Percentiles rank a stretch among this genome's conserved stretches.
phyloP scores from a whole-genome alignment of 2,329 filamentous ascomycete genomes.

The Tolypocladium pustulatum region DNA sequence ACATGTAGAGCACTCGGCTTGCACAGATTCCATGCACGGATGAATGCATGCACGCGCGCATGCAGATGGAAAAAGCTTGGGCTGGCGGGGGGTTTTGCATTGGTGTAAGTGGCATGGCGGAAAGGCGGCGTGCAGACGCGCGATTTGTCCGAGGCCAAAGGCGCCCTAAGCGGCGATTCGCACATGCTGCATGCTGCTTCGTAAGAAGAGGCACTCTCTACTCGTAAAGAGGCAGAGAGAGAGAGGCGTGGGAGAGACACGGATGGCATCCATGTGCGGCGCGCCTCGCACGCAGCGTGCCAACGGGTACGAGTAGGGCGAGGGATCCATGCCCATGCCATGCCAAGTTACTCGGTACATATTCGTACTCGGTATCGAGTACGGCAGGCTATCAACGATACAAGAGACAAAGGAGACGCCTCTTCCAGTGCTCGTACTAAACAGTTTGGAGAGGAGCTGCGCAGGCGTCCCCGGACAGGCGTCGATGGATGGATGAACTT shows the following conservation, averaged over 20 bases:
- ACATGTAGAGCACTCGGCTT: background rate
- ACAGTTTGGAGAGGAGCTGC: background rate
- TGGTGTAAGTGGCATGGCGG: background rate
- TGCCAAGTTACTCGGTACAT: background rate
- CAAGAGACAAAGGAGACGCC: no score
- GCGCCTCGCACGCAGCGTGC: no score
- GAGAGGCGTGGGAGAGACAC: background rate
- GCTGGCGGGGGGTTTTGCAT: background rate
- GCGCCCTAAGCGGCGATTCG: background rate
- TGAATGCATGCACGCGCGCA: background rate
- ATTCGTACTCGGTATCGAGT: no score
- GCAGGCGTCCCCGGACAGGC: background rate
- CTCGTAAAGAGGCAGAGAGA: background rate
- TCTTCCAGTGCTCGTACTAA: no score
- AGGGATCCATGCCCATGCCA: background rate
- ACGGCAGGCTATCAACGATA: background rate
- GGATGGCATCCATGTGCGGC: background rate
- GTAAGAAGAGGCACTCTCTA: no score
- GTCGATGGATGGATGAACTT: background rate
- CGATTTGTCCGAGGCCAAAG: background rate
- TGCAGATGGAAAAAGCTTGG: background rate
- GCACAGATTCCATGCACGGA: background rate
- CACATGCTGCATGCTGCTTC: background rate
- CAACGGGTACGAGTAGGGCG: background rate
- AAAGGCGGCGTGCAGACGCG: background rate